phyloP scores from a whole-genome alignment of 2,329 filamentous ascomycete species.

The Trichophyton benhamiae region DNA sequence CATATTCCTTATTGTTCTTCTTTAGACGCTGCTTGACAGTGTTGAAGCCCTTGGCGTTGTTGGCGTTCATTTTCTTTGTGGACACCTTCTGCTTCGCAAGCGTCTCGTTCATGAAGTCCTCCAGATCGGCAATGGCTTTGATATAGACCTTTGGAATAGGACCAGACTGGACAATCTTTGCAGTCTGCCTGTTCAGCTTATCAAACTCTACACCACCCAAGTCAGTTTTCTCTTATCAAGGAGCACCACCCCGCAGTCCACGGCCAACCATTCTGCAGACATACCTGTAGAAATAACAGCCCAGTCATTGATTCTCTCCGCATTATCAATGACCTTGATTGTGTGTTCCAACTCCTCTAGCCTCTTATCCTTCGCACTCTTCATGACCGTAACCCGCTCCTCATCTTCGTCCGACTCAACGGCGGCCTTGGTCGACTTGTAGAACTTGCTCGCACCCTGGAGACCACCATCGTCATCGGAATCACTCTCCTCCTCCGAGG shows the following conservation, averaged over 20 bases:
- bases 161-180: conserved; percentile 63
- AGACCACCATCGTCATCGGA: conserved; percentile 47
- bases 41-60: conserved; percentile 85
- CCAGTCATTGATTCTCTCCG: conserved; percentile 96
- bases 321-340: conserved; percentile 87
- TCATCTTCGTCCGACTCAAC: conserved; percentile 76
- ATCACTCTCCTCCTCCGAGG: conserved; percentile 44
- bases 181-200: conserved; percentile 77
- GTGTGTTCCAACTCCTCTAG: conserved; percentile 84
- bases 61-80: conserved; percentile 97
- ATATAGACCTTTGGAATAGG: conserved; percentile 84
- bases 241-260: not conserved
- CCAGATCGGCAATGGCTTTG: conserved; percentile 82
- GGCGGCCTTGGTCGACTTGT: conserved; percentile 46
- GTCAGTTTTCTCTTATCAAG: not conserved
- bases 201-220: conserved; percentile 60
- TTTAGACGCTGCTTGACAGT: conserved; percentile 96
- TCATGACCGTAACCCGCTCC: conserved; percentile 73
- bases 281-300: conserved; percentile 76
- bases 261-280: conserved; percentile 22
- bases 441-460: conserved; percentile 68
- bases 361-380: conserved; percentile 97
- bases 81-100: conserved; percentile 92
- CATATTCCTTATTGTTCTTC: conserved; percentile 96
- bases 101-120: conserved; percentile 88